A percentile compares a stretch with the other conserved stretches of the same genome.
Evolutionary conservation across 768 basidiomycete species (phyloP).

Genomic region (Termitomyces sp.): DNA sequence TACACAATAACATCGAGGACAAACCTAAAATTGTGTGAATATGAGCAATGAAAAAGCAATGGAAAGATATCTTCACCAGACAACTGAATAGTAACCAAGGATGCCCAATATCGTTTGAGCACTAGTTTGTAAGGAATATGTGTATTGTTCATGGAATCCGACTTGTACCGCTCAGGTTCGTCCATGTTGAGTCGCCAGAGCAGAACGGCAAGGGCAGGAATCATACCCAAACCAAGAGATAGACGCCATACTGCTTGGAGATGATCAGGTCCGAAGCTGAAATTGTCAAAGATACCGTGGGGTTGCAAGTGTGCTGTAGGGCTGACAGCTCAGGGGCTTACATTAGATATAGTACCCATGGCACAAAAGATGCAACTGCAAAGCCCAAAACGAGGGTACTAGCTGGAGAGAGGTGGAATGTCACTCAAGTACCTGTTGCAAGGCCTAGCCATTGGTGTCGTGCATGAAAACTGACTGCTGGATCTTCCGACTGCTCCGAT

Average conservation of each 20-base stretch:
- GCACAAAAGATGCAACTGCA: slow-evolving; percentile 71
- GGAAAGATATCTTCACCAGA: slow-evolving; percentile 42
- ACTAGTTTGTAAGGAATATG: slow-evolving; percentile 72
- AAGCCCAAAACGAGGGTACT: slow-evolving; percentile 80
- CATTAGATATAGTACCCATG: slow-evolving; percentile 85
- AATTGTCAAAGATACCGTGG: slow-evolving; percentile 29
- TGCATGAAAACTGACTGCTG: slow-evolving; percentile 63
- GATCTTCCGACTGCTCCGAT: slow-evolving; percentile 83
- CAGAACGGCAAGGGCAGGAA: slow-evolving; percentile 46
- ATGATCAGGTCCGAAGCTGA: slow-evolving; percentile 68
- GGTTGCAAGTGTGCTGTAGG: too few species aligned
- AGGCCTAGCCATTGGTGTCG: slow-evolving; percentile 83
- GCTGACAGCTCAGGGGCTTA: slow-evolving; percentile 22
- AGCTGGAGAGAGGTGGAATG: slow-evolving; percentile 32
- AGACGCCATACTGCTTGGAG: slow-evolving; percentile 82
- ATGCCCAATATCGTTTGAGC: slow-evolving; percentile 71
- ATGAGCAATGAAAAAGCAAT: neutral
- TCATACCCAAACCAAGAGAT: slow-evolving; percentile 56
- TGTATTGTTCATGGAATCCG: slow-evolving; percentile 70
- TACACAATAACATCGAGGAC: slow-evolving; percentile 76
- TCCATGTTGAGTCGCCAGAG: slow-evolving; percentile 82
- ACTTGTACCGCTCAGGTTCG: slow-evolving; percentile 69
- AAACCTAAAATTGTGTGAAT: slow-evolving; percentile 34
- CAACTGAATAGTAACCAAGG: slow-evolving; percentile 54
- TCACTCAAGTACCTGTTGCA: slow-evolving; percentile 63